phyloP scores from a whole-genome alignment of 2,329 filamentous ascomycete genomes.

The Dothidotthia symphoricarpi region DNA sequence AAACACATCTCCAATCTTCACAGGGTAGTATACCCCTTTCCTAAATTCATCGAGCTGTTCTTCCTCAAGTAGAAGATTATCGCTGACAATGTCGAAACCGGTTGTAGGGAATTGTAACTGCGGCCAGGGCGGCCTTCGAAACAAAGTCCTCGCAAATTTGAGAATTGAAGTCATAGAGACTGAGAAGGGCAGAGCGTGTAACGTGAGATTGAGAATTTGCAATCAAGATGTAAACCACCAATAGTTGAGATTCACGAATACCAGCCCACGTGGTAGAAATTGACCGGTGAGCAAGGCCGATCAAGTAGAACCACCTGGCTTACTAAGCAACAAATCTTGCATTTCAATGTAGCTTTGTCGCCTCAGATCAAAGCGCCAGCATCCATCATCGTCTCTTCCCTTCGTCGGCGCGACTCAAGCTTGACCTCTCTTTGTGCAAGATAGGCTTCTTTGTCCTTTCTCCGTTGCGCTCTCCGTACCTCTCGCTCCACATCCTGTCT shows the following conservation, averaged over 20 bases:
- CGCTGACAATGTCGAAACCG: slow-evolving; percentile 12
- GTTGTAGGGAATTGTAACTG: slow-evolving; percentile 11
- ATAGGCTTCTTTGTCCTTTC: slow-evolving; percentile 32
- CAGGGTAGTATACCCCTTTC: slow-evolving; percentile 8
- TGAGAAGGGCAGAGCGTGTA: too few relatives aligned
- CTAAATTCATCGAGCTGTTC: slow-evolving; percentile 10
- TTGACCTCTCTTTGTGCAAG: slow-evolving; percentile 38
- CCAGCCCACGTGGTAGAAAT: too few relatives aligned
- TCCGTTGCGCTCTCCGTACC: slow-evolving; percentile 32
- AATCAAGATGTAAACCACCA: too few relatives aligned
- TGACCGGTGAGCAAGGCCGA: too few relatives aligned
- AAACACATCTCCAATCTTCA: slow-evolving; percentile 14
- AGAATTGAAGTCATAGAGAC: not conserved
- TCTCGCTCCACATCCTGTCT: slow-evolving; percentile 37
- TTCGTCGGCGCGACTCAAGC: slow-evolving; percentile 44
- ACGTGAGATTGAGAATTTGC: too few relatives aligned
- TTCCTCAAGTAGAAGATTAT: slow-evolving; percentile 8
- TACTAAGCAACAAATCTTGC: not conserved
- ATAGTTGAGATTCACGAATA: too few relatives aligned
- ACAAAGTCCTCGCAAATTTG: not conserved
- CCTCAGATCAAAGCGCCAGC: slow-evolving; percentile 40
- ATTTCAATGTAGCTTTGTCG: too few relatives aligned
- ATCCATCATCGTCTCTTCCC: slow-evolving; percentile 47
- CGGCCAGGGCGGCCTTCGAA: slow-evolving; percentile 13
- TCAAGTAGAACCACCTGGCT: too few relatives aligned